Conservation (phyloP, 208 protist genomes). For the Trichomonas vaginalis region DNA sequence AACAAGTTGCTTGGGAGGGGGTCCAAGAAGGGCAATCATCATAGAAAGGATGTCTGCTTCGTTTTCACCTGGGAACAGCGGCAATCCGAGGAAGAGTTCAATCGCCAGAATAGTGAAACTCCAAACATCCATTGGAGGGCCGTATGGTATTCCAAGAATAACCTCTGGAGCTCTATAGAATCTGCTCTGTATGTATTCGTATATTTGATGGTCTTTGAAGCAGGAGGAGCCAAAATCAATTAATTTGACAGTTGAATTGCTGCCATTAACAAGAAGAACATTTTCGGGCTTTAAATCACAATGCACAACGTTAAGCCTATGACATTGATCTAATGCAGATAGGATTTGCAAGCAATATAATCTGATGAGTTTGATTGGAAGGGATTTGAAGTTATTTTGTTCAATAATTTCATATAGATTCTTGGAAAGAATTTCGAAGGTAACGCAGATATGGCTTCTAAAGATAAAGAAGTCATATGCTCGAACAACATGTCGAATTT, state of each 20-base stretch:
- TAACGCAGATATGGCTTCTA: background rate
- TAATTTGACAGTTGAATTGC: background rate
- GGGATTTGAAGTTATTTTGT: background rate
- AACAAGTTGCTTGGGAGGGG: background rate
- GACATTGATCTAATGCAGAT: background rate
- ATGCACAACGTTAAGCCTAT: background rate
- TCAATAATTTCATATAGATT: background rate
- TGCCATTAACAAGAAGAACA: background rate
- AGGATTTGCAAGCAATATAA: background rate
- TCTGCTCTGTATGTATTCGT: conserved; percentile 35
- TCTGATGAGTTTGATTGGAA: background rate
- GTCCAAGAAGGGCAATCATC: background rate
- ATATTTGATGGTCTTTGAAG: background rate
- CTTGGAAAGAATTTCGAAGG: background rate
- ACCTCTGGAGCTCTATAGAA: conserved; percentile 49
- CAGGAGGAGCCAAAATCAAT: background rate
- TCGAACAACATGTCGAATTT: background rate
- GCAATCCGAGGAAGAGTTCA: conserved; percentile 33
- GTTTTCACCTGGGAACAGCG: conserved; percentile 33
- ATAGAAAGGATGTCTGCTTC: background rate
- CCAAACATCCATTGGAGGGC: conserved; percentile 45
- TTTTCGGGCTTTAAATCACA: conserved; percentile 13
- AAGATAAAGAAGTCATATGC: background rate
- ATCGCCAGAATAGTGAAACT: conserved; percentile 35
- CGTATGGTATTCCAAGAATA: conserved; percentile 38